Base-by-base conservation (phyloP, 169 alveolate genomes). In the Amoebophrya sp. region DNA sequence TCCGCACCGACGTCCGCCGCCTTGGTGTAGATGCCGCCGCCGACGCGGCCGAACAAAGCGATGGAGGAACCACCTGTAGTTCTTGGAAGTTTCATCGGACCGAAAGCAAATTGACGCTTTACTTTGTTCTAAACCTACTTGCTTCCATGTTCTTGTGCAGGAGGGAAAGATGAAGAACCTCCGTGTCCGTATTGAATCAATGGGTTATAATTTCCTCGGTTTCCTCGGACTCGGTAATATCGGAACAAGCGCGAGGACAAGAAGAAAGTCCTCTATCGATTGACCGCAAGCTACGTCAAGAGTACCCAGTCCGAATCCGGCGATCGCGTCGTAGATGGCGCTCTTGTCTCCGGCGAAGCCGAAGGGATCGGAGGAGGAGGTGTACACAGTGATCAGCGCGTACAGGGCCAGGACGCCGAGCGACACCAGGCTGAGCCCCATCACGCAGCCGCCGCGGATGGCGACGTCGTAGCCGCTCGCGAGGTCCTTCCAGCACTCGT, bases 1-100 rank as follows among this genome's bases (percentile, higher is more conserved):
- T 96, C 99, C 31, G 98, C 98, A 48, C 98, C 98, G 41, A 97
- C 98, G 89, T 97, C 98, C 41, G 98, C 99, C 34, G 98, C 98
- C 93, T 97, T 97, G 48, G 98, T 97, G 95, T 95, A 97, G 91
- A 97, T 97, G 69, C 99, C 99, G n/a, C 98, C 99, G 58, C 98
- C 99, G 39, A 97, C 99, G 89, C 98, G 96, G 87, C 97, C 97
- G 92, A 97, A 96, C 90, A 97, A 91, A 40, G 98, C 99, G 69
- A 97, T 95, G n/a, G 97, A 95, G 38, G 97, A 95, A 69, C 97
- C 98, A 41, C 97, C 98, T 58, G 78, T 42, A 7, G n/a, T n/a
- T n/a, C n/a, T n/a, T n/a, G n/a, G n/a, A n/a, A n/a, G n/a, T n/a
- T n/a, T n/a, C n/a, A n/a, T n/a, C n/a, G n/a, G n/a, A n/a, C n/a